Conservation (phyloP, 2,329 filamentous ascomycete species). For the Orbilia blumenaviensis region DNA sequence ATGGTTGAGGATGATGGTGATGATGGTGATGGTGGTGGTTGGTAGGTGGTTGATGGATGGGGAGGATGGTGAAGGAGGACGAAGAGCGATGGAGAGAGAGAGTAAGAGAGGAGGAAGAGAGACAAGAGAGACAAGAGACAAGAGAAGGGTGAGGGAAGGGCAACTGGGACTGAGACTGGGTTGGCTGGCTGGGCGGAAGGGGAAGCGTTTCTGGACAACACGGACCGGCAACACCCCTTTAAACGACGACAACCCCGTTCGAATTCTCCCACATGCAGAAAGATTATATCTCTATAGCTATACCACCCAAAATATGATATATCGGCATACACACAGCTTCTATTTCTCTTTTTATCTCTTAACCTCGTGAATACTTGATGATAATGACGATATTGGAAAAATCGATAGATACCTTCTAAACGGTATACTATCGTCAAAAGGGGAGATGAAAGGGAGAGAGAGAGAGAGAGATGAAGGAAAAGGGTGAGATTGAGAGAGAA, state of each 20-base stretch:
- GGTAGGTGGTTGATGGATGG: conserved; percentile 55
- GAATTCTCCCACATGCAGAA: neutral
- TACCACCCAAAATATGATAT: too few species aligned
- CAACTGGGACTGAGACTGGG: neutral
- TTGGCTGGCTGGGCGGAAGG: neutral
- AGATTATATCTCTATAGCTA: too few species aligned
- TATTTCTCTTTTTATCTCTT: too few species aligned
- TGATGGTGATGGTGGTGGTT: neutral
- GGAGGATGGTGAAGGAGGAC: conserved; percentile 53
- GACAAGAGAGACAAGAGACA: neutral
- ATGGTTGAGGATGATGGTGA: too few species aligned
- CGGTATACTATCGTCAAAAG: too few species aligned
- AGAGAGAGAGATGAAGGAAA: conserved; percentile 20
- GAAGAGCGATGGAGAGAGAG: conserved; percentile 39
- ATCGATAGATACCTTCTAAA: conserved; percentile 67
- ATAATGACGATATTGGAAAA: conserved; percentile 60
- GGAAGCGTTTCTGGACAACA: neutral
- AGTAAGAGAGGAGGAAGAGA: conserved; percentile 35
- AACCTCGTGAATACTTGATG: too few species aligned
- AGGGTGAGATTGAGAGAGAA: conserved; percentile 37
- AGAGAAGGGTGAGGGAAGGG: neutral
- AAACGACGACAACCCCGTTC: neutral
- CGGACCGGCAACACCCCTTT: neutral
- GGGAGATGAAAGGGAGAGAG: conserved; percentile 39
- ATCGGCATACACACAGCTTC: too few species aligned